These are phyloP conservation scores for Citrus cavaleriei DNA, from an alignment of 345 rosid species.

Conservation along the genomic window DNA sequence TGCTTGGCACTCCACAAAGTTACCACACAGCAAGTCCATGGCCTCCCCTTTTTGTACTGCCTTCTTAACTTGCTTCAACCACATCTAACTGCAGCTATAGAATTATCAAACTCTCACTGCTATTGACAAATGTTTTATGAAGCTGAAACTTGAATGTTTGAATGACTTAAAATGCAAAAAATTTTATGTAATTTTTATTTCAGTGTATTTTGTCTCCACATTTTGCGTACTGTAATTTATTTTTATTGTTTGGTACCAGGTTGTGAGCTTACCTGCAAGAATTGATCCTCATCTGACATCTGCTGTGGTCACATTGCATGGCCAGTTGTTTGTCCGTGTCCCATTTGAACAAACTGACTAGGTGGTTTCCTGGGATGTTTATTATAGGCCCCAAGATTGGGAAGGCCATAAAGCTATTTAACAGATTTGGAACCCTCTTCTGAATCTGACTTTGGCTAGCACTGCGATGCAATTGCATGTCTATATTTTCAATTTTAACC, in stretches of 20 bases:
- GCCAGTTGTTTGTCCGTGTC: conserved; percentile 65
- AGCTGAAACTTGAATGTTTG: neutral
- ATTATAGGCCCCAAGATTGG: too few relatives aligned
- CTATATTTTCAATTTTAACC: too few relatives aligned
- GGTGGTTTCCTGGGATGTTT: conserved; percentile 4
- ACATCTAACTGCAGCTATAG: neutral
- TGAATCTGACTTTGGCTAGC: too few relatives aligned
- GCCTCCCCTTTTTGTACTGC: neutral
- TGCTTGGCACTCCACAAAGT: neutral
- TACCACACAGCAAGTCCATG: neutral
- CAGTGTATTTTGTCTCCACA: neutral
- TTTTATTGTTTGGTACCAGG: conserved; percentile 28
- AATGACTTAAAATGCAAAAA: neutral
- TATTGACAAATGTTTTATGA: neutral
- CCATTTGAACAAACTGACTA: conserved; percentile 46
- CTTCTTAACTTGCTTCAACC: neutral
- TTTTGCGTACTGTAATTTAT: neutral
- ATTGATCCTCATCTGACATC: conserved; percentile 70
- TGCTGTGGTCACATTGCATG: conserved; percentile 72
- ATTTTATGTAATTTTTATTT: neutral
- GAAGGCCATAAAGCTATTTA: too few relatives aligned
- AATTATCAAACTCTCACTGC: neutral
- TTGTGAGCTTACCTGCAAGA: conserved; percentile 57
- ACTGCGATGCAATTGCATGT: too few relatives aligned
- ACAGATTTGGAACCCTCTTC: too few relatives aligned